These are phyloP conservation scores for Phoenix dactylifera DNA, from an alignment of 176 grass and related monocot genomes.

Conservation along the genomic window DNA sequence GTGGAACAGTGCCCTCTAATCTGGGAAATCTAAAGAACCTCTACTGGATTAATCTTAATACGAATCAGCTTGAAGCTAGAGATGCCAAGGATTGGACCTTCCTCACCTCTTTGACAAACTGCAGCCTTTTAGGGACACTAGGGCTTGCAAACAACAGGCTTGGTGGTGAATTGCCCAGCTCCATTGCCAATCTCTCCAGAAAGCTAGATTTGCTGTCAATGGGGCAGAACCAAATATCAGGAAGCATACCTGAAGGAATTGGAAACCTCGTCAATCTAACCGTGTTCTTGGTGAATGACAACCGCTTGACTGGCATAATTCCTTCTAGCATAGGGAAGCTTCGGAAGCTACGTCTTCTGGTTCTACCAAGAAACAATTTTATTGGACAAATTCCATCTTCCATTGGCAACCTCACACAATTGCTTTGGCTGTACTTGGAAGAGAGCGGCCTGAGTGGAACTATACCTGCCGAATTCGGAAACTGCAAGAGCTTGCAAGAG, in stretches of 20 bases:
- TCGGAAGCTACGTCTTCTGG: conserved; percentile 5
- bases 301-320: conserved; percentile 21
- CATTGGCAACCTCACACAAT: conserved; percentile 19
- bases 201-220: not conserved
- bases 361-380: conserved; percentile 19
- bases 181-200: conserved; percentile 5
- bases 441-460: conserved; percentile 11
- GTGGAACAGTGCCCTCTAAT: conserved; percentile 12
- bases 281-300: not conserved
- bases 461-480: conserved; percentile 18
- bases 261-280: conserved; percentile 16
- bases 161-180: conserved; percentile 15
- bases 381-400: conserved; percentile 23
- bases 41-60: not conserved
- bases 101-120: conserved; percentile 18
- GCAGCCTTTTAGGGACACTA: conserved; percentile 4
- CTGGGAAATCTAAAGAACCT: conserved; percentile 3
- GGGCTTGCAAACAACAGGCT: conserved; percentile 1
- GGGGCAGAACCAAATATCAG: conserved; percentile 11
- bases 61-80: conserved; percentile 29
- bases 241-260: conserved; percentile 26
- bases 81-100: conserved; percentile 37
- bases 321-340: conserved; percentile 24
- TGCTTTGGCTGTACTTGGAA: conserved; percentile 16
- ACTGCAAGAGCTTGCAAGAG: conserved; percentile 3